A percentile compares a stretch with the other conserved stretches of the same genome.
Conservation (phyloP, 2,329 filamentous ascomycete species). For the Fusarium ramigenum region DNA sequence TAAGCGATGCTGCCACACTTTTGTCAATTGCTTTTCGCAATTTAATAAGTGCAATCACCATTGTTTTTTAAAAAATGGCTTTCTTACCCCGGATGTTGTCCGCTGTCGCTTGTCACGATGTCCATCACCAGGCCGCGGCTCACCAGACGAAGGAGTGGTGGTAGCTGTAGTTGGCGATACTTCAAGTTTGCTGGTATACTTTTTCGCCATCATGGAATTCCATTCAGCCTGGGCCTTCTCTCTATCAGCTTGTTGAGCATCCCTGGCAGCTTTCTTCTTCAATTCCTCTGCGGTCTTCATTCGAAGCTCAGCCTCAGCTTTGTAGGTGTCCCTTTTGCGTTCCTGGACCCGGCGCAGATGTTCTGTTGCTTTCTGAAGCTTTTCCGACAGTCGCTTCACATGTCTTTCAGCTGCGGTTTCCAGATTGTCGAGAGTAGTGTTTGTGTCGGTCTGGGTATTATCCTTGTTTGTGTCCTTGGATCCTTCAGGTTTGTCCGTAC, state of each 20-base stretch:
- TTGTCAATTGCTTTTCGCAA: neutral
- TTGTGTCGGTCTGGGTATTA: fast-evolving
- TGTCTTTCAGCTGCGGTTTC: neutral
- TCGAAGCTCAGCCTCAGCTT: neutral
- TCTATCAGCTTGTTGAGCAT: neutral
- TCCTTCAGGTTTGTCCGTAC: neutral
- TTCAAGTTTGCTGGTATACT: neutral
- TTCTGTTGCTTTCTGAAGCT: neutral
- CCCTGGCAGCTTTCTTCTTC: neutral
- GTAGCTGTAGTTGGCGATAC: neutral
- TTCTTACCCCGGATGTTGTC: neutral
- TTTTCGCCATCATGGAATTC: neutral
- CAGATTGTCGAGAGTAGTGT: neutral
- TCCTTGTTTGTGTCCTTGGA: neutral
- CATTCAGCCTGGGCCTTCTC: neutral
- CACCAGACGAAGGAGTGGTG: neutral
- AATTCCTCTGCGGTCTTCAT: neutral
- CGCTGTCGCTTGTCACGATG: neutral
- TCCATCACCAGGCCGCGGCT: neutral
- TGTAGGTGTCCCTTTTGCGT: neutral
- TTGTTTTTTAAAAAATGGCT: too few species aligned
- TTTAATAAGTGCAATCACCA: neutral
- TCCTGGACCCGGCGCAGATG: fast-evolving
- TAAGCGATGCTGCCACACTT: neutral
- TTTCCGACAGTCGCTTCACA: neutral